A percentile compares a stretch with the other conserved stretches of the same genome.
Conservation (phyloP, 2,329 filamentous ascomycete genomes). For the Exophiala mesophila region DNA sequence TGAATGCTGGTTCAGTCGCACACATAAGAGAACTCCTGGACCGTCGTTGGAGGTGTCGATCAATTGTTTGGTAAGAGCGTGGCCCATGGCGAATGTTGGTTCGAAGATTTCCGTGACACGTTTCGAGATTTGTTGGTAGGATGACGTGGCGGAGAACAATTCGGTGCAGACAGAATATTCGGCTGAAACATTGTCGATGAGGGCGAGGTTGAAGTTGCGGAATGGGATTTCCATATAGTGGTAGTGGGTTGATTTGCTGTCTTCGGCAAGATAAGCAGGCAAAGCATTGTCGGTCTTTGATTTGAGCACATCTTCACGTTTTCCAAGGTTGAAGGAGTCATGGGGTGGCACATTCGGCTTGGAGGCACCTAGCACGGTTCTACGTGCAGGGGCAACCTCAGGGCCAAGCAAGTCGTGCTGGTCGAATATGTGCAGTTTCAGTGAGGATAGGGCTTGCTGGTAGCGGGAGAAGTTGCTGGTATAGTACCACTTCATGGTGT, state of each 20-base stretch:
- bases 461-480: slow-evolving; percentile 86
- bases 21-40: slow-evolving; percentile 81
- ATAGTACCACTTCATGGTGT: slow-evolving; percentile 99
- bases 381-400: slow-evolving; percentile 65
- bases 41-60: slow-evolving; percentile 75
- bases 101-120: slow-evolving; percentile 87
- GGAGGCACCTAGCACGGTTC: slow-evolving; percentile 36
- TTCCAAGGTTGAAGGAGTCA: slow-evolving; percentile 84
- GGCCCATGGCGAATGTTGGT: slow-evolving; percentile 79
- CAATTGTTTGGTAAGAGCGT: slow-evolving; percentile 68
- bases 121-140: slow-evolving; percentile 68
- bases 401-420: slow-evolving; percentile 77
- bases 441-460: slow-evolving; percentile 72
- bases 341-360: slow-evolving; percentile 48
- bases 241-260: slow-evolving; percentile 79
- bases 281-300: slow-evolving; percentile 69
- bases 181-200: slow-evolving; percentile 88
- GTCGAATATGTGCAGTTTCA: slow-evolving; percentile 78
- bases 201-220: slow-evolving; percentile 86
- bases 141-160: slow-evolving; percentile 71
- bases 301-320: slow-evolving; percentile 76
- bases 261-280: slow-evolving; percentile 84
- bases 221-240: slow-evolving; percentile 91
- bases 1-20: slow-evolving; percentile 86
- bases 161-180: slow-evolving; percentile 91